A percentile compares a stretch with the other conserved stretches of the same genome.
Evolutionary conservation across 148 eudicot species (phyloP).

Genomic region (Oxyria digyna): DNA sequence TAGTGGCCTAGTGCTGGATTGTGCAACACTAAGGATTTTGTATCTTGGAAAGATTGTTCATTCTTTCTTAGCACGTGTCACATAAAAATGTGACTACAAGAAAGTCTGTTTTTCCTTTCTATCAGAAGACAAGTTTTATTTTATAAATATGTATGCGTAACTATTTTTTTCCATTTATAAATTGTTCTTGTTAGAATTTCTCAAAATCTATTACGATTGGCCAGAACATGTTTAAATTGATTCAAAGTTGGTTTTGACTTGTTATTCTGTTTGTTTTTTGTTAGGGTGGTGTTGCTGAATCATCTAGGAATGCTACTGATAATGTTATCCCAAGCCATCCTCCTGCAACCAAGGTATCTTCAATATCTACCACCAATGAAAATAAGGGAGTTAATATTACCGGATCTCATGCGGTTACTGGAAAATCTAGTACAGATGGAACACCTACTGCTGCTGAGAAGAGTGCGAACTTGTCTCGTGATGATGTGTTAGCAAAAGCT

Average conservation of each 20-base stretch:
- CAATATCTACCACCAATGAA: constrained; percentile 90
- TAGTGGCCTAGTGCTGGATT: background rate
- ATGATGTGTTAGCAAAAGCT: constrained; percentile 79
- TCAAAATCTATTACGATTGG: background rate
- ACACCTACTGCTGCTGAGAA: constrained; percentile 56
- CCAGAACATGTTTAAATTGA: background rate
- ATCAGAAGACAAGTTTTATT: background rate
- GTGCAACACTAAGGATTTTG: background rate
- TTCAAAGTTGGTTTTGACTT: constrained; percentile 11
- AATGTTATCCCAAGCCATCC: constrained; percentile 26
- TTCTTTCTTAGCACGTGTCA: background rate
- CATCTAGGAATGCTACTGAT: constrained; percentile 33
- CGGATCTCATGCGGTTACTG: constrained; percentile 99
- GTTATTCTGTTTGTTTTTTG: constrained; percentile 8
- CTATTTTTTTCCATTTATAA: background rate
- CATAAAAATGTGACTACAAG: background rate
- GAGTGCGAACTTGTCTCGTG: constrained; percentile 63
- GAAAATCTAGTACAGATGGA: constrained; percentile 99
- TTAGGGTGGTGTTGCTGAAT: constrained; percentile 48
- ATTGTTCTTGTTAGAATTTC: background rate
- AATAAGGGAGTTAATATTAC: constrained; percentile 93
- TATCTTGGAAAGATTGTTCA: background rate
- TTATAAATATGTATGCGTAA: background rate
- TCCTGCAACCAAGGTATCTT: constrained; percentile 81
- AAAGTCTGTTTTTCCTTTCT: background rate